Conservation (phyloP, 2,329 filamentous ascomycete species). For the Pseudodiploospora longispora region DNA sequence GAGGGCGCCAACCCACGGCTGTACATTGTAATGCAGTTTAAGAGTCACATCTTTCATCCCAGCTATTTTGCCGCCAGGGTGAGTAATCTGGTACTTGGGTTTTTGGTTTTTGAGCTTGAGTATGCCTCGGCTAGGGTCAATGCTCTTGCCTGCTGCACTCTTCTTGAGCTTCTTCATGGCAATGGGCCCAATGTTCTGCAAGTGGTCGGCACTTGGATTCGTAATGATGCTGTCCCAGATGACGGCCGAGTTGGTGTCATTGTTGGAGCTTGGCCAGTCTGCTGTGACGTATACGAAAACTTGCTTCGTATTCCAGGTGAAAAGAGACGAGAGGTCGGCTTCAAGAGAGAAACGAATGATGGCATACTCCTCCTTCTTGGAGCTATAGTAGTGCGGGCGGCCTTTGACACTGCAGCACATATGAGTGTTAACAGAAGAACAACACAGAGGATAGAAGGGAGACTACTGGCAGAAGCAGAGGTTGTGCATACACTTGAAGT, state of each 20-base stretch:
- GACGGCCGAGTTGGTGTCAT: slow-evolving; percentile 61
- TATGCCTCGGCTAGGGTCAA: slow-evolving; percentile 59
- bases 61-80: slow-evolving; percentile 72
- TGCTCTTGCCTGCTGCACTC: slow-evolving; percentile 50
- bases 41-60: slow-evolving; percentile 66
- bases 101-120: slow-evolving; percentile 75
- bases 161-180: slow-evolving; percentile 54
- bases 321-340: slow-evolving; percentile 82
- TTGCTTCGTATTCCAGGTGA: slow-evolving; percentile 99
- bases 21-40: slow-evolving; percentile 88
- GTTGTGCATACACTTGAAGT: slow-evolving; percentile 68
- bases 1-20: slow-evolving; percentile 88
- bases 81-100: slow-evolving; percentile 95
- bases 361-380: slow-evolving; percentile 91
- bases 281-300: slow-evolving; percentile 94
- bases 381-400: slow-evolving; percentile 89
- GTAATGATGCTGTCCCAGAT: slow-evolving; percentile 97
- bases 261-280: slow-evolving; percentile 46
- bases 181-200: slow-evolving; percentile 51
- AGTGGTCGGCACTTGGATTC: slow-evolving; percentile 55
- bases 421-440: not conserved
- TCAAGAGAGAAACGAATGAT: slow-evolving; percentile 89
- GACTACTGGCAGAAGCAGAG: not conserved
- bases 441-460: slow-evolving; percentile 1
- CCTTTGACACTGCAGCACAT: slow-evolving; percentile 61